Conservation (phyloP, 1,139 yeast genomes). For the Yamadazyma dendronema region DNA sequence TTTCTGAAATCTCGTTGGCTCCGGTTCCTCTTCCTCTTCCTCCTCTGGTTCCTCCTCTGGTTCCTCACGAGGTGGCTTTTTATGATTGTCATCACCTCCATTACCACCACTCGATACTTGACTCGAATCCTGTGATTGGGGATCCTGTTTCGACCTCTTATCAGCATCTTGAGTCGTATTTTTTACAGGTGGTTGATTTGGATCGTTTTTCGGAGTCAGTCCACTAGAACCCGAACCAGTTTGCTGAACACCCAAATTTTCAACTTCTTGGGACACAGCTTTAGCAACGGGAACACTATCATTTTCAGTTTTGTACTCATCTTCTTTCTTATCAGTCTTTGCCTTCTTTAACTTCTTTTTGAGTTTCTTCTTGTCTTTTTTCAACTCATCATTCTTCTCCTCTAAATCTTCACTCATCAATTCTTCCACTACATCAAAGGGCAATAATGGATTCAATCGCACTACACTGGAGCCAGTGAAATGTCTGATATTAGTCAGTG, state of each 20-base stretch:
- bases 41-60: slow-evolving; percentile 12
- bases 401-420: slow-evolving; percentile 29
- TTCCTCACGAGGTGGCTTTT: slow-evolving; percentile 12
- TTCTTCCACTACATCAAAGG: slow-evolving; percentile 33
- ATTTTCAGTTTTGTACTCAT: slow-evolving; percentile 13
- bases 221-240: background rate
- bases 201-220: background rate
- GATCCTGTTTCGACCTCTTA: too few relatives aligned
- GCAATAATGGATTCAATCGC: slow-evolving; percentile 28
- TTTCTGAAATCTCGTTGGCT: slow-evolving; percentile 13
- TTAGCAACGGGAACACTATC: slow-evolving; percentile 18
- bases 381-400: slow-evolving; percentile 25
- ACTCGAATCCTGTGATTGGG: background rate
- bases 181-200: background rate
- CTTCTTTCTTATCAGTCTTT: slow-evolving; percentile 3
- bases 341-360: slow-evolving; percentile 19
- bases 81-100: slow-evolving; percentile 10
- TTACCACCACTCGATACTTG: slow-evolving; percentile 11
- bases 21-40: slow-evolving; percentile 15
- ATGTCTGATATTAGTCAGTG: slow-evolving; percentile 1
- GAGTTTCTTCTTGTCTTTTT: slow-evolving; percentile 25
- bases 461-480: slow-evolving; percentile 3
- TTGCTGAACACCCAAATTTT: background rate
- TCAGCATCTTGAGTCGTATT: too few relatives aligned
- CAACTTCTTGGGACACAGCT: slow-evolving; percentile 16